Percentiles rank a stretch among this genome's conserved stretches.
Evolutionary conservation across 352 stramenopile genomes (phyloP).

Genomic region (Pythium rishiriense): DNA sequence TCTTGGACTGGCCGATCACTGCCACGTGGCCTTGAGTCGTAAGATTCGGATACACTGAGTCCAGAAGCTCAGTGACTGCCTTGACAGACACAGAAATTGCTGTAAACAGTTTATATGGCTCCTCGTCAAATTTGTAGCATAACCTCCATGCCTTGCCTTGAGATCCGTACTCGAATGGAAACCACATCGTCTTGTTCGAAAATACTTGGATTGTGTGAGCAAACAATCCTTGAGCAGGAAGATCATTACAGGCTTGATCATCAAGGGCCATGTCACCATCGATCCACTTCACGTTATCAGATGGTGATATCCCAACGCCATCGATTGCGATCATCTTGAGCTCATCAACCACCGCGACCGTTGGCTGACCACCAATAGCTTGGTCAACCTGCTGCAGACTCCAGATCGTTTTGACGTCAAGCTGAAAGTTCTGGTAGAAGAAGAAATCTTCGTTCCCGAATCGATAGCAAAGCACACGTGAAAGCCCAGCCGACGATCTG

Average conservation of each 20-base stretch:
- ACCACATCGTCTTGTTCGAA: slow-evolving; percentile 44
- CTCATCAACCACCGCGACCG: slow-evolving; percentile 59
- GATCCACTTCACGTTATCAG: slow-evolving; percentile 63
- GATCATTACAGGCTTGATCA: slow-evolving; percentile 38
- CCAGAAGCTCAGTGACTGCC: slow-evolving; percentile 44
- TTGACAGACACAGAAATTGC: slow-evolving; percentile 50
- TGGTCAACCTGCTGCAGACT: slow-evolving; percentile 29
- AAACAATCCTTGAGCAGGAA: slow-evolving; percentile 41
- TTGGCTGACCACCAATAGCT: slow-evolving; percentile 26
- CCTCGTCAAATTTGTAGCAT: slow-evolving; percentile 69
- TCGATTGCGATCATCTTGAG: slow-evolving; percentile 54
- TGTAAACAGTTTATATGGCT: slow-evolving; percentile 49
- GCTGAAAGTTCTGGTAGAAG: slow-evolving; percentile 49
- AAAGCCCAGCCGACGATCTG: slow-evolving; percentile 33
- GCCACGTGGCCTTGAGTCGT: slow-evolving; percentile 35
- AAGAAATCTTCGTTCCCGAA: slow-evolving; percentile 58
- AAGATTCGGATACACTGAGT: slow-evolving; percentile 37
- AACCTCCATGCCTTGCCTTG: slow-evolving; percentile 45
- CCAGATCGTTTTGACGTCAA: slow-evolving; percentile 73
- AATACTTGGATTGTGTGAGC: slow-evolving; percentile 37
- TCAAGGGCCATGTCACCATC: slow-evolving; percentile 10
- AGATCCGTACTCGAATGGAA: slow-evolving; percentile 57
- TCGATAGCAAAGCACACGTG: slow-evolving; percentile 57
- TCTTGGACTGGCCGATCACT: slow-evolving; percentile 47
- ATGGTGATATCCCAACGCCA: slow-evolving; percentile 50